Base-by-base conservation (phyloP, 495 filamentous ascomycete species). In the Chaetomium fimeti region DNA sequence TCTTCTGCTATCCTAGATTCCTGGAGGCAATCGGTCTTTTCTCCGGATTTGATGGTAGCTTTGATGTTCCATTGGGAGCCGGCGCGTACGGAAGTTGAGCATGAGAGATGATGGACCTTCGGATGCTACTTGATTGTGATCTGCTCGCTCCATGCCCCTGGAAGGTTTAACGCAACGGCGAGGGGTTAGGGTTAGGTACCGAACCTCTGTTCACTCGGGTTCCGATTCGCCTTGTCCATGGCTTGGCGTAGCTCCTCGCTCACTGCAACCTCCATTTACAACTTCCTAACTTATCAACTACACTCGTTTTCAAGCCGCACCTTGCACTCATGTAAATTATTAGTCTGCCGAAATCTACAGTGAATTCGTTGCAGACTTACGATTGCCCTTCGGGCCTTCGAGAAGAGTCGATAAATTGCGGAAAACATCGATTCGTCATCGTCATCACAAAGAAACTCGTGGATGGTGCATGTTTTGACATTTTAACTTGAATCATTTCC, bases 121-220 rank as follows among this genome's bases (percentile, higher is more conserved):
- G 13, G 27, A 53, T 53, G 27, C 51, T 15, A 43, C 20, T 29
- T 53, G 40, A 43, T 43, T 43, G 40, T 6, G 40, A 43, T 43
- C 40, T 52, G 59, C 48, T 43, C 5, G 18, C 48, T 61, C 48
- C 40, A 43, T 43, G 40, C 40, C 40, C 38, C 40, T 36, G 40
- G 40, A 43, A 43, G 40, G 40, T 43, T 43, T 43, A 18, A 43
- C 1, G 40, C 18, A 43, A 43, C 40, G 13, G 13, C 4, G 0
- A 13, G 15, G 43, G 43, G 43, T 22, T 47, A 47, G 43, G 43
- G 43, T 47, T 47, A 20, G 1, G 1, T 4, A 18, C 11, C 5
- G 32, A 9, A 36, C n/a, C n/a, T n/a, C n/a, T n/a, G 3, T 6
- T 11, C 5, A 13, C 18, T 43, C 40, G 40, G 18, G 40, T 43